Base-by-base conservation (phyloP, 2,329 filamentous ascomycete genomes). In the Xylariaceae sp. region DNA sequence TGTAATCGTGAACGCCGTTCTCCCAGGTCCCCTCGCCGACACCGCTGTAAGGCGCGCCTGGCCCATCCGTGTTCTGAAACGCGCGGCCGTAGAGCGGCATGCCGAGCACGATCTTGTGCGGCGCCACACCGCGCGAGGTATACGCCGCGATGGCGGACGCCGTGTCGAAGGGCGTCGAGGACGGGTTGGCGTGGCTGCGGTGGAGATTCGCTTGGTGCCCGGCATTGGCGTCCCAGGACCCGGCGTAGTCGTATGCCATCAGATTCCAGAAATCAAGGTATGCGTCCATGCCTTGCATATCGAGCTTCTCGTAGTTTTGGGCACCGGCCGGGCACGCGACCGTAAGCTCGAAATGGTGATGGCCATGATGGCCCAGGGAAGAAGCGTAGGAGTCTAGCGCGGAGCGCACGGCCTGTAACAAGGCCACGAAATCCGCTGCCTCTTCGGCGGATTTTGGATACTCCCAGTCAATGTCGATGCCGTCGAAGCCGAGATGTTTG, bases 41-140 rank as follows among this genome's bases (percentile, higher is more conserved):
- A 6, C 92, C 92, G 45, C 74, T 82, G 75, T 83, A 97, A 0
- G 84, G 76, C 28, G 79, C 73, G 1, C 94, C 94, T 0, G 86
- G 82, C 0, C 92, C 93, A 23, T 88, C 82, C 0, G 94, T 97
- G 62, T 86, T 84, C 65, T 87, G 81, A 72, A 97, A 98, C 0
- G 91, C 86, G 31, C 92, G 89, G 1, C 94, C 94, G 71, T 97
- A 98, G 11, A 98, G 78, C 2, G 94, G 93, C 89, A 97, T 94
- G 2, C 94, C 93, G 12, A 97, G 74, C 3, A 96, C 90, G 51
- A 98, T 85, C 76, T 96, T 97, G 59, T 79, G 70, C 0, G 86
- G 71, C 0, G 81, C 69, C 0, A 97, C 86, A 6, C 88, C 66
- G n/a, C 58, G 81, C 1, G 76, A 70, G 14, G 83, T 78, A 76